A percentile compares a stretch with the other conserved stretches of the same genome.
Evolutionary conservation across 73 alveolate species (phyloP).

Genomic region (Paramecium octaurelia): DNA sequence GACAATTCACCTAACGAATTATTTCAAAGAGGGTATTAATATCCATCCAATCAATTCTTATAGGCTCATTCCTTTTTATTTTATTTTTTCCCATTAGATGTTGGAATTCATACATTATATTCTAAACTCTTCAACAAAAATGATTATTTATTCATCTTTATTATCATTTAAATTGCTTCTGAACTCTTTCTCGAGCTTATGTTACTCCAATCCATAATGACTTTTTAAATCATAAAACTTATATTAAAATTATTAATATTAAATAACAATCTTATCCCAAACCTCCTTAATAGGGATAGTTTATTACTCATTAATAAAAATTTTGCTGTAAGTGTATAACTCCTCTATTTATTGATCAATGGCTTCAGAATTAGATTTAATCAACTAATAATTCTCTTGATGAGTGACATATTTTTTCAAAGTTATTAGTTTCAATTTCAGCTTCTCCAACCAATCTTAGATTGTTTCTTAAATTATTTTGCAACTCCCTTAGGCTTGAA

Average conservation of each 20-base stretch:
- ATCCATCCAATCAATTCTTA: no score
- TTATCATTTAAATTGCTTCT: no score
- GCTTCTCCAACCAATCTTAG: background rate
- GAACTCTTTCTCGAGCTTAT: background rate
- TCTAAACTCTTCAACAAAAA: no score
- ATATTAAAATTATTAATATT: background rate
- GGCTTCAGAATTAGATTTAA: background rate
- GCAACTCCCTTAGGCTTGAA: background rate
- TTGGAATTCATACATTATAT: no score
- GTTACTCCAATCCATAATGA: background rate
- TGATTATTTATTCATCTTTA: no score
- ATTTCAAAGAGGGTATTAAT: no score
- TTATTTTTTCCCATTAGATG: no score
- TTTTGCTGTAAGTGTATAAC: background rate
- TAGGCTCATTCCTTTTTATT: no score
- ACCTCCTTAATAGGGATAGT: background rate
- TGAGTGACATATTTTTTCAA: background rate
- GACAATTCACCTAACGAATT: no score
- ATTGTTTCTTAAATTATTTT: background rate
- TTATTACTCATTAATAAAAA: background rate
- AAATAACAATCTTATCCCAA: constrained; percentile 2
- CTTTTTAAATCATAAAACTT: background rate
- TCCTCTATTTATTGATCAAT: background rate
- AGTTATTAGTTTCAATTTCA: background rate
- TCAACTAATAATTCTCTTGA: background rate